Evolutionary conservation across 441 rosid genomes (phyloP).

Genomic region (Viola pubescens): DNA sequence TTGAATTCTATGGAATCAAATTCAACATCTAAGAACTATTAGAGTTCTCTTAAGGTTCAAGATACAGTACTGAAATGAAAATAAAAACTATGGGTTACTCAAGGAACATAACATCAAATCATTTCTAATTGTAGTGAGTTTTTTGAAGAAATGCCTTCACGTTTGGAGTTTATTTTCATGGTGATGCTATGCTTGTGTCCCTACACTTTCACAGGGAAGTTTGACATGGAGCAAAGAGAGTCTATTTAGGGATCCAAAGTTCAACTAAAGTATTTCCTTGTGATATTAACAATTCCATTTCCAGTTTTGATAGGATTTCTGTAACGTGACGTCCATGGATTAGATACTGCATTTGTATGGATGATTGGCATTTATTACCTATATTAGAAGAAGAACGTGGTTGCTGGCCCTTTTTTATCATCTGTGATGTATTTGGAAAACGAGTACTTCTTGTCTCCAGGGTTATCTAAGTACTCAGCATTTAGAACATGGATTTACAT

Average conservation of each 20-base stretch:
- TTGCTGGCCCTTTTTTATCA: background rate
- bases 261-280: background rate
- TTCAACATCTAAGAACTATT: background rate
- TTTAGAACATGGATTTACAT: background rate
- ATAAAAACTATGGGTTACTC: background rate
- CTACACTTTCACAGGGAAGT: background rate
- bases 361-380: conserved; percentile 1
- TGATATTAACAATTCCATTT: background rate
- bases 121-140: background rate
- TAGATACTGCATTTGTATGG: background rate
- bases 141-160: background rate
- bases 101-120: background rate
- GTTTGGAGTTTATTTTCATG: background rate
- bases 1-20: conserved; percentile 1
- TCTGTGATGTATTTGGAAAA: background rate
- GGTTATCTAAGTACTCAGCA: background rate
- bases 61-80: background rate
- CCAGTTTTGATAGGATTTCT: background rate
- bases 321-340: background rate
- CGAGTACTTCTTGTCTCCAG: no score
- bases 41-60: background rate
- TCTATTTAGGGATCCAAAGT: background rate
- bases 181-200: background rate
- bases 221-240: background rate
- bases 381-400: background rate